Base-by-base conservation (phyloP, 106 monocot species). In the Dendrobium nobile region DNA sequence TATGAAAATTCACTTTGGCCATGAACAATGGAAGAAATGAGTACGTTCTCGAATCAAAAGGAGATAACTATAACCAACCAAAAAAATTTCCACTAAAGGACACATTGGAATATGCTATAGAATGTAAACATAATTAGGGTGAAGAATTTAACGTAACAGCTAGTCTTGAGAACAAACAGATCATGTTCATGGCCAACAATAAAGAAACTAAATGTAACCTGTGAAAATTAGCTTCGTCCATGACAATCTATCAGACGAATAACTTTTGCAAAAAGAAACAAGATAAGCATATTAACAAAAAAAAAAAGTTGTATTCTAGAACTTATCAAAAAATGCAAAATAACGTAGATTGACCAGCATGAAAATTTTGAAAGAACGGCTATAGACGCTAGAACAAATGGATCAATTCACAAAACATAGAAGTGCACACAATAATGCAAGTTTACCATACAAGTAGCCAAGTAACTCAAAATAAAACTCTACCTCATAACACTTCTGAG, bases 401-500 rank as follows among this genome's bases (percentile, higher is more conserved):
- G n/a, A 70, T 37, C 70, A 70, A 70, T 31, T 70, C 13, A 70
- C 15, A 15, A 70, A 70, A 27, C 37, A 31, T 70, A 70, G 4
- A 37, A 70, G 37, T 11, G 15, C 18, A 70, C 11, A 31, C 17
- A 33, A 70, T 70, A 37, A 27, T 31, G 15, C n/a, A 70, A 70
- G 11, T 70, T 70, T 31, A 70, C 31, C 9, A 70, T 16, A 40
- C 9, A 33, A 27, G 44, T 40, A 24, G 67, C 24, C 5, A 81
- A 65, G 54, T 16, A 78, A 65, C 11, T 20, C 4, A 82, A 37
- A 48, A 64, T 18, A 43, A 27, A 54, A 13, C 41, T 26, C 54
- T 88, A 97, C 97, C 98, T 95, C 98, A 84, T 93, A 99, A 81
- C 83, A 99, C 64, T 76, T 84, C 59, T 74, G 92, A 73, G 98